A percentile compares a stretch with the other conserved stretches of the same genome.
Conservation (phyloP, 192 early-diverging fungal genomes). For the Podila clonocystis region DNA sequence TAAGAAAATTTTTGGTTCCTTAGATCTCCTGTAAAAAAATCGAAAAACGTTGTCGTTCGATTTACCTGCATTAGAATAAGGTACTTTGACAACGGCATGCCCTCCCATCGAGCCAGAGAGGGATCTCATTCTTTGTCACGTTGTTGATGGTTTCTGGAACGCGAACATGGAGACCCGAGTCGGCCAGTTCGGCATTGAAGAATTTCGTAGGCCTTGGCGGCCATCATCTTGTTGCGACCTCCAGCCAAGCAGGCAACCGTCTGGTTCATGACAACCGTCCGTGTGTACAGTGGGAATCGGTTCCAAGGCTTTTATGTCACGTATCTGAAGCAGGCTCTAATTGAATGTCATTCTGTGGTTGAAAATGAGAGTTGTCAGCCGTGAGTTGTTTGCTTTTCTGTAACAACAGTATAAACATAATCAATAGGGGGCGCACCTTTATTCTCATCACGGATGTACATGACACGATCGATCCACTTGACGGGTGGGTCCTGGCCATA, state of each 20-base stretch:
- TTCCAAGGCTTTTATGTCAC: slow-evolving; percentile 92
- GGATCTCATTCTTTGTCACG: slow-evolving; percentile 82
- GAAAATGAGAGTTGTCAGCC: background rate
- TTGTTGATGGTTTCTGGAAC: slow-evolving; percentile 90
- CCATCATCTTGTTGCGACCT: slow-evolving; percentile 93
- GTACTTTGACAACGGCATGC: slow-evolving; percentile 85
- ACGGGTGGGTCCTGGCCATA: slow-evolving; percentile 78
- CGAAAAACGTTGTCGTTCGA: too few relatives aligned
- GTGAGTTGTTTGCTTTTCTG: background rate
- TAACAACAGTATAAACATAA: too few relatives aligned
- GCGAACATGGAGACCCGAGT: slow-evolving; percentile 73
- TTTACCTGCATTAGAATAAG: slow-evolving; percentile 84
- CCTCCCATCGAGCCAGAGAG: slow-evolving; percentile 88
- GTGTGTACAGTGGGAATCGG: slow-evolving; percentile 79
- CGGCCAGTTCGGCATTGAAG: slow-evolving; percentile 80
- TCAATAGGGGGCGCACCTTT: slow-evolving; percentile 32
- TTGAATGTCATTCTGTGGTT: slow-evolving; percentile 75
- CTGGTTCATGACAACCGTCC: slow-evolving; percentile 83
- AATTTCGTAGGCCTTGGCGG: slow-evolving; percentile 86
- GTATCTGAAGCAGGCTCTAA: slow-evolving; percentile 88
- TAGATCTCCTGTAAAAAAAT: too few relatives aligned
- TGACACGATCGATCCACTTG: slow-evolving; percentile 79
- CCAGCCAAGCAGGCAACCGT: slow-evolving; percentile 88
- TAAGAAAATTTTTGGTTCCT: too few relatives aligned
- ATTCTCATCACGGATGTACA: slow-evolving; percentile 72